A percentile compares a stretch with the other conserved stretches of the same genome.
Evolutionary conservation across 257 asterid species (phyloP).

Genomic region (Ophiorrhiza pumila): DNA sequence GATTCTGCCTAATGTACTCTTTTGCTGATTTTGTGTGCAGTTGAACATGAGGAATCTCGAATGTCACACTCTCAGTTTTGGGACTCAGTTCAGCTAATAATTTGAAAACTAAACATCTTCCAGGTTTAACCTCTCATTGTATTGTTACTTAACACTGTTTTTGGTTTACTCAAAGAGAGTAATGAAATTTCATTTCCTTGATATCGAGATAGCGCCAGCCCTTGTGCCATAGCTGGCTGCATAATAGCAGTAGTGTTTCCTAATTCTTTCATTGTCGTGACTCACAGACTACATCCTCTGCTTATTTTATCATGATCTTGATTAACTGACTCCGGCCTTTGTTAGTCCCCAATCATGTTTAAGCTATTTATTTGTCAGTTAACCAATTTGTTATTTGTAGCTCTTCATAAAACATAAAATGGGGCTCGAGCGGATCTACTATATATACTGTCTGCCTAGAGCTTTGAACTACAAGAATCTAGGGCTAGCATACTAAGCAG

Average conservation of each 20-base stretch:
- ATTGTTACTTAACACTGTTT: not conserved
- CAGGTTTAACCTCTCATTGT: not conserved
- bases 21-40: slow-evolving; percentile 43
- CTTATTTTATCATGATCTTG: not conserved
- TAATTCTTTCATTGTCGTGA: not conserved
- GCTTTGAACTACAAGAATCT: not conserved
- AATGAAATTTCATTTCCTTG: not conserved
- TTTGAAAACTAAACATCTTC: not conserved
- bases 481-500: not conserved
- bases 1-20: not conserved
- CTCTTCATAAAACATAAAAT: not conserved
- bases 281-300: not conserved
- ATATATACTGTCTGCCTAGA: not conserved
- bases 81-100: slow-evolving; percentile 46
- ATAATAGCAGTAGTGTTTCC: not conserved
- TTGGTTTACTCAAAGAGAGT: not conserved
- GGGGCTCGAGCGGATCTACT: not conserved
- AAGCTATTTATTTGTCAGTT: not conserved
- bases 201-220: not conserved
- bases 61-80: slow-evolving; percentile 77
- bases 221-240: not conserved
- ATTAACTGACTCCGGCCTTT: not conserved
- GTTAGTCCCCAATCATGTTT: not conserved
- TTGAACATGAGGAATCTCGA: slow-evolving; percentile 88
- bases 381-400: not conserved